Conservation (phyloP, 2,329 filamentous ascomycete species). For the Coleophoma eucalyptorum region DNA sequence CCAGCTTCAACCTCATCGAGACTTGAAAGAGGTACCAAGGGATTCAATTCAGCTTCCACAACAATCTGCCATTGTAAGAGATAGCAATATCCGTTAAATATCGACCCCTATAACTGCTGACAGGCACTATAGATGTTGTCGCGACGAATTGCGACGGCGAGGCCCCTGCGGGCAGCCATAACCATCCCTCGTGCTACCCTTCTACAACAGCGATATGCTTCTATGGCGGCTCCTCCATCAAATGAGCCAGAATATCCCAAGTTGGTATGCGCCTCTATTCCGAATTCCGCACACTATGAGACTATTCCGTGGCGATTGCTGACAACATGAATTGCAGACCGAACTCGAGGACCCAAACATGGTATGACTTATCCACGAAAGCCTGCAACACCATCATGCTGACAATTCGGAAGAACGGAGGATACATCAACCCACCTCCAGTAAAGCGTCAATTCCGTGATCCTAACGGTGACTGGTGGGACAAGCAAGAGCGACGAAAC, state of each 20-base stretch:
- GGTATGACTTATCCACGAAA: slow-evolving; percentile 42
- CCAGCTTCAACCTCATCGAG: slow-evolving; percentile 1
- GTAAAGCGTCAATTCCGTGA: slow-evolving; percentile 91
- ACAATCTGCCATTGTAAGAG: slow-evolving; percentile 7
- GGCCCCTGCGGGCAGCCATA: slow-evolving; percentile 41
- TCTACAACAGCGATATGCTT: slow-evolving; percentile 45
- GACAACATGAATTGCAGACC: slow-evolving; percentile 23
- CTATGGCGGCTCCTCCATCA: slow-evolving; percentile 10
- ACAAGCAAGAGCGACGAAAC: slow-evolving; percentile 95
- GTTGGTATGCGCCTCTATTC: slow-evolving; percentile 16
- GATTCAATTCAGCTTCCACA: not conserved
- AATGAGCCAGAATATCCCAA: slow-evolving; percentile 20
- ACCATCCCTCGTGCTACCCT: slow-evolving; percentile 47
- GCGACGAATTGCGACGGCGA: slow-evolving; percentile 52
- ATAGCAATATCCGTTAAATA: not conserved
- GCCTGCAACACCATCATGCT: slow-evolving; percentile 2
- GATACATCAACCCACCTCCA: slow-evolving; percentile 73
- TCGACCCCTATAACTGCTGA: not conserved
- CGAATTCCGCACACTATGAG: too few species aligned
- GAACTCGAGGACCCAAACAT: slow-evolving; percentile 64
- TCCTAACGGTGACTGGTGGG: slow-evolving; percentile 92
- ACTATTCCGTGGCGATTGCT: slow-evolving; percentile 6
- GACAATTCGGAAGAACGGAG: slow-evolving; percentile 61
- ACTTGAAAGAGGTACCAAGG: not conserved
- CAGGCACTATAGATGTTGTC: slow-evolving; percentile 52